Conservation (phyloP, 345 rosid genomes). For the Bretschneidera sinensis region DNA sequence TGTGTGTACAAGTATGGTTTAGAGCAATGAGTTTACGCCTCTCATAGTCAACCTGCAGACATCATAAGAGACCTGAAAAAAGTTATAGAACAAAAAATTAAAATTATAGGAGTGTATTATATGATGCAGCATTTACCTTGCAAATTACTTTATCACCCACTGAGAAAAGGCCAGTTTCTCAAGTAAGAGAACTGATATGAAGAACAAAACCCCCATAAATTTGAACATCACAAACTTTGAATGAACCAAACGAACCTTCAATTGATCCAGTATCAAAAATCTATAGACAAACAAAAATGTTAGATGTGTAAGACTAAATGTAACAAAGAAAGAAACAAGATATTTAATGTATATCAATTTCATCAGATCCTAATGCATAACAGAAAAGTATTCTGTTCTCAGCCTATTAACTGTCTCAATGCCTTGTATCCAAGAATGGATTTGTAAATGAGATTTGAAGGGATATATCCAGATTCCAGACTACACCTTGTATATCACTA, state of each 20-base stretch:
- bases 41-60: conserved; percentile 79
- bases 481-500: too few species aligned
- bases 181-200: conserved; percentile 67
- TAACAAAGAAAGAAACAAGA: too few species aligned
- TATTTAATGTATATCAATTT: too few species aligned
- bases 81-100: not conserved
- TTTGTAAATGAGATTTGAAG: too few species aligned
- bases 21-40: conserved; percentile 91
- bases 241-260: conserved; percentile 73
- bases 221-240: conserved; percentile 80
- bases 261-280: conserved; percentile 77
- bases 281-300: conserved; percentile 34
- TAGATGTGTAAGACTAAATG: not conserved
- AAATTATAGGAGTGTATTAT: not conserved
- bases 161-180: conserved; percentile 36
- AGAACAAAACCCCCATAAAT: conserved; percentile 87
- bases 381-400: not conserved
- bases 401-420: too few species aligned
- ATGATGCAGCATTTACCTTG: conserved; percentile 47
- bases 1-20: conserved; percentile 94
- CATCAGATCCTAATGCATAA: too few species aligned
- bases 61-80: conserved; percentile 1
- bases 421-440: too few species aligned
- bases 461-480: too few species aligned
- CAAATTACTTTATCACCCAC: conserved; percentile 74